Base-by-base conservation (phyloP, 148 eudicot genomes). In the Hydrangea macrophylla region DNA sequence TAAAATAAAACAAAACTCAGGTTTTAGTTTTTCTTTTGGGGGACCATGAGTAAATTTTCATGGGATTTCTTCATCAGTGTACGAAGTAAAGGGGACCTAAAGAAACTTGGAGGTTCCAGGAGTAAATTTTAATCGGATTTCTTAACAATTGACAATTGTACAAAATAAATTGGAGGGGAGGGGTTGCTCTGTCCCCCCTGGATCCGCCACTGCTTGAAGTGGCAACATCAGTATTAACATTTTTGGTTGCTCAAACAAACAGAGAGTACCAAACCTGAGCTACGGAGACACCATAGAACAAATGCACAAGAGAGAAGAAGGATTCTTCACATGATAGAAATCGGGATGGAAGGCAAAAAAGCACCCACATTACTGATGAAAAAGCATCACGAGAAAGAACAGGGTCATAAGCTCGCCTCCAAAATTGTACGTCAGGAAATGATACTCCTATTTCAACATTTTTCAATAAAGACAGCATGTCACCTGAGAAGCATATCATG, bases 321-420 rank as follows among this genome's bases (percentile, higher is more conserved):
- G 87, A 81, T 62, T 90, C 88, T 75, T 76, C 81, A 56, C 82
- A 87, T 48, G 87, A 81, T 64, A 88, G 40, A 59, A 87, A 76
- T 60, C 85, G 87, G 57, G 76, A 78, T 37, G 99, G 99, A 68
- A 94, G 96, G 73, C 97, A 88, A 76, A 87, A 94, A 20, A 94
- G 79, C 23, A 82, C 69, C 97, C 96, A 94, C 97, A 94, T 90
- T 62, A 94, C 82, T 36, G 97, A 79, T 36, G 97, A 87, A 80
- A 94, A 94, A 70, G 97, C 87, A 84, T 94, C 97, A 73, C 60
- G 80, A 56, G 85, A 76, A 62, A 94, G 85, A 70, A 94, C 80
- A 75, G 99, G 99, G 70, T 72, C 73, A 57, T 87, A 85, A 67
- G 91, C 97, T 58, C 78, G 85, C 73, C 77, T 80, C 96, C 96